phyloP scores from a whole-genome alignment of 257 asterid genomes.

The Capsicum chinense region DNA sequence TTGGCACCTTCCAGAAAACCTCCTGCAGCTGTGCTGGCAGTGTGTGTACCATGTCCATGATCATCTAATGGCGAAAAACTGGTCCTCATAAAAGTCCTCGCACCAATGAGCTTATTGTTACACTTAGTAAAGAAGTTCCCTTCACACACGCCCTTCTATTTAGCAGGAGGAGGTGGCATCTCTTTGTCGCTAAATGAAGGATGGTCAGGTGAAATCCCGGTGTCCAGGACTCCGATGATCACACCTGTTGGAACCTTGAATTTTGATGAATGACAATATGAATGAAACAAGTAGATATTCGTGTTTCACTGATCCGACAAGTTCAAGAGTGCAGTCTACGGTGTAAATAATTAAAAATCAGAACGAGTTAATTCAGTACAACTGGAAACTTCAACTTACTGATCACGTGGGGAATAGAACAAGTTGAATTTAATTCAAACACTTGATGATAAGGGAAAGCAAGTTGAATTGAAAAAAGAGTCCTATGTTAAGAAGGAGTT shows the following conservation, averaged over 20 bases:
- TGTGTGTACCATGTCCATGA: constrained; percentile 60
- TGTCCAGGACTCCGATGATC: constrained; percentile 56
- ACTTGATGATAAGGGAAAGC: too few relatives aligned
- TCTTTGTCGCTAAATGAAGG: constrained; percentile 57
- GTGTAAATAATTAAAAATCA: too few relatives aligned
- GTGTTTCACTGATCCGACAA: too few relatives aligned
- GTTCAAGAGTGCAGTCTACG: too few relatives aligned
- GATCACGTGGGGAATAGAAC: too few relatives aligned
- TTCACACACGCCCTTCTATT: constrained; percentile 55
- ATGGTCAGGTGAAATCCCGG: constrained; percentile 48
- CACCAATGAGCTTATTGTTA: constrained; percentile 63
- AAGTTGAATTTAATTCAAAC: too few relatives aligned
- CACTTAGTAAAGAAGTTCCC: constrained; percentile 31
- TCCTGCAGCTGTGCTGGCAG: constrained; percentile 62
- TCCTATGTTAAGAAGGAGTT: too few relatives aligned
- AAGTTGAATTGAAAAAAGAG: too few relatives aligned
- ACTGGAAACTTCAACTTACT: too few relatives aligned
- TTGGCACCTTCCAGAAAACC: constrained; percentile 56
- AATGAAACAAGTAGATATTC: too few relatives aligned
- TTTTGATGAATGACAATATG: too few relatives aligned
- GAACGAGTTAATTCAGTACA: too few relatives aligned
- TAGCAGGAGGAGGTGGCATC: constrained; percentile 57
- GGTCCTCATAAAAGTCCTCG: constrained; percentile 18
- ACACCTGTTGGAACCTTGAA: constrained; percentile 34
- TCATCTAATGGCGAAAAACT: constrained; percentile 35